Conservation (phyloP, 2,329 filamentous ascomycete genomes). For the Paecilomyces niveus region DNA sequence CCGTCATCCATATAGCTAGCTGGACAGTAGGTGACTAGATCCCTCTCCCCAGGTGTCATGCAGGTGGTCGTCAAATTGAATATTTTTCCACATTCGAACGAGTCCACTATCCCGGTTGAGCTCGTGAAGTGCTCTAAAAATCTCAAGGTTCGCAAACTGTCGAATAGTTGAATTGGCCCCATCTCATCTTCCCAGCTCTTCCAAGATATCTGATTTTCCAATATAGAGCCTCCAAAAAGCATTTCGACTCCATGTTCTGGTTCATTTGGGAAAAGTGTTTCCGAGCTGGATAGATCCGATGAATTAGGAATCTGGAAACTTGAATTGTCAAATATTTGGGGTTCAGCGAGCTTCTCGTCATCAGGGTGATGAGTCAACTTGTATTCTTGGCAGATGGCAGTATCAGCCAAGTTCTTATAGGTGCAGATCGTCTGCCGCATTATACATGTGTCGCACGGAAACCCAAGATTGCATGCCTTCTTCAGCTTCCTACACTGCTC, state of each 20-base stretch:
- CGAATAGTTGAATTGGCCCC: not conserved
- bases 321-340: not conserved
- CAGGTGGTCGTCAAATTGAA: not conserved
- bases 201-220: not conserved
- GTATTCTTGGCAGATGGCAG: not conserved
- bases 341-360: not conserved
- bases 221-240: not conserved
- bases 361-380: too few species aligned
- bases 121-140: not conserved
- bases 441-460: not conserved
- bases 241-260: not conserved
- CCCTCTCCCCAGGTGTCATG: not conserved
- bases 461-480: not conserved
- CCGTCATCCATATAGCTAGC: not conserved
- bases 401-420: not conserved
- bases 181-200: not conserved
- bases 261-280: not conserved
- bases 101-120: not conserved
- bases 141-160: not conserved
- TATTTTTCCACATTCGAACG: not conserved
- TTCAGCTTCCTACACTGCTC: not conserved
- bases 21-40: not conserved
- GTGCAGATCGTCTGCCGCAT: not conserved
- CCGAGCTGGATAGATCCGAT: not conserved
- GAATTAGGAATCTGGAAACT: not conserved